Conservation (phyloP, 2,329 filamentous ascomycete genomes). For the Ascochyta rabiei region DNA sequence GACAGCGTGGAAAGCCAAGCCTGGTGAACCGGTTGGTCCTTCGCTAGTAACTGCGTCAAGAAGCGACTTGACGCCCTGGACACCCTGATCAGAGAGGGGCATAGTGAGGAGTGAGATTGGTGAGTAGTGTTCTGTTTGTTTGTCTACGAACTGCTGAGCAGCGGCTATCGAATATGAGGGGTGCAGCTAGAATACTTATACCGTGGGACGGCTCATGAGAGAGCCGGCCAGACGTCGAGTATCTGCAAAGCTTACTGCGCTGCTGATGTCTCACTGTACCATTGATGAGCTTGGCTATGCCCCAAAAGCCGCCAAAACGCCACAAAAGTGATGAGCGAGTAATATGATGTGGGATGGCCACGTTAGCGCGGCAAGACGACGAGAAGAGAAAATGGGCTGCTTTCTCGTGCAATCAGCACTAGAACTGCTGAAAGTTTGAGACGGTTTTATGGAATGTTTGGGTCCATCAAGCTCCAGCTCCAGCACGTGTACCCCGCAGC, state of each 20-base stretch:
- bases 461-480: background rate
- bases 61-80: constrained; percentile 45
- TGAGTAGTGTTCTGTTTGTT: background rate
- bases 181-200: constrained; percentile 9
- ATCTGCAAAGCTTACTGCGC: background rate
- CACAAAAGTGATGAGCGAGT: background rate
- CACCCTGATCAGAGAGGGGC: constrained; percentile 39
- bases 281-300: background rate
- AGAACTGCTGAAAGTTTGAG: background rate
- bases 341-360: background rate
- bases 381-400: background rate
- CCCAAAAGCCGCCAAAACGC: background rate
- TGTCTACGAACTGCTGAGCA: constrained; percentile 4
- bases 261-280: background rate
- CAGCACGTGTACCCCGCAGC: constrained; percentile 8
- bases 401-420: background rate
- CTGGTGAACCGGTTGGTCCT: constrained; percentile 45
- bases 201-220: background rate
- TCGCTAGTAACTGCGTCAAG: constrained; percentile 37
- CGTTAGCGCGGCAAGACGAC: background rate
- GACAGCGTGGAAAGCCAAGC: constrained; percentile 54
- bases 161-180: background rate
- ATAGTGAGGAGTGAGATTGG: constrained; percentile 19
- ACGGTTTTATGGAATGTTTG: background rate
- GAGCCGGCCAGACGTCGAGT: background rate